phyloP scores from a whole-genome alignment of 2,329 filamentous ascomycete genomes.

The Tolypocladium ovalisporum region DNA sequence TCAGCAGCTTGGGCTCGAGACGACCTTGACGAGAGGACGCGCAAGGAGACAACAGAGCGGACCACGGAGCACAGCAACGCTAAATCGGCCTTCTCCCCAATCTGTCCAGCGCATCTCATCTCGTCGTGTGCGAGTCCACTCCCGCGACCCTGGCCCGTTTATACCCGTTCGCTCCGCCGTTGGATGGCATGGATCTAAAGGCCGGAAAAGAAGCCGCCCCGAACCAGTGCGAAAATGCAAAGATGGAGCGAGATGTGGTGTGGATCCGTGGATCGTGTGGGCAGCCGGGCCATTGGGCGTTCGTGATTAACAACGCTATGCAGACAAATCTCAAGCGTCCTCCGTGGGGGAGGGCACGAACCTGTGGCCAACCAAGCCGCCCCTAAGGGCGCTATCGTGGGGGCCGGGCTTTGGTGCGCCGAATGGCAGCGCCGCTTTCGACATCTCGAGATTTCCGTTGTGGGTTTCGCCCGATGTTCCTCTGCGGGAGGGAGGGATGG shows the following conservation, averaged over 20 bases:
- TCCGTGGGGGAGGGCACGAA: conserved; percentile 1
- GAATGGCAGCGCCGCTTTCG: not conserved
- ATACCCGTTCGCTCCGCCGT: not conserved
- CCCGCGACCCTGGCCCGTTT: not conserved
- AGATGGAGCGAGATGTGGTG: not conserved
- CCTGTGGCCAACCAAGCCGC: not conserved
- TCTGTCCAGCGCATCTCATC: not conserved
- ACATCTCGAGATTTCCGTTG: not conserved
- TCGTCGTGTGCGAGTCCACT: not conserved
- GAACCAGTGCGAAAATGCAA: too few relatives aligned
- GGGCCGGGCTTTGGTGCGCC: conserved; percentile 1
- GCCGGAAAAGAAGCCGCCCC: not conserved
- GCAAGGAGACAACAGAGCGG: not conserved
- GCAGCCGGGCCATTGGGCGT: conserved; percentile 1
- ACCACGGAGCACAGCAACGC: not conserved
- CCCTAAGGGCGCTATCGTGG: conserved; percentile 1
- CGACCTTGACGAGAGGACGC: not conserved
- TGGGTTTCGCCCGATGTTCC: not conserved
- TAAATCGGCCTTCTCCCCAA: not conserved
- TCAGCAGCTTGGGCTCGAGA: not conserved
- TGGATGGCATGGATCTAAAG: not conserved
- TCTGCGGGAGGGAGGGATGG: conserved; percentile 1
- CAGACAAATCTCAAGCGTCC: not conserved
- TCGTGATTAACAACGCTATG: not conserved
- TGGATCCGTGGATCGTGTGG: conserved; percentile 1